phyloP scores from a whole-genome alignment of 805 yeast genomes.

The Wickerhamiella azyma region DNA sequence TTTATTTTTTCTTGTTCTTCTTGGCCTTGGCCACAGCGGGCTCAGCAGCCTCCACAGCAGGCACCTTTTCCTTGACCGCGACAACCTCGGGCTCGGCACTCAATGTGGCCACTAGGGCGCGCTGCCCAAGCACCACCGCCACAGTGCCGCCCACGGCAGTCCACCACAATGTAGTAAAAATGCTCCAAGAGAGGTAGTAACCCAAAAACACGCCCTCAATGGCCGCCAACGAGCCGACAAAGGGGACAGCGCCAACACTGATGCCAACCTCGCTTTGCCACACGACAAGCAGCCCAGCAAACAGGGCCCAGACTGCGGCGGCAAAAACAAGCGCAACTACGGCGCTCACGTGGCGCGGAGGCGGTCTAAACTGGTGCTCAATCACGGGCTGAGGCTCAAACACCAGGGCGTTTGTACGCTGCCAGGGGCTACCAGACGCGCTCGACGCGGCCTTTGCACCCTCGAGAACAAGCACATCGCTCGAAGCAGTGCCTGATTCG shows the following conservation, averaged over 20 bases:
- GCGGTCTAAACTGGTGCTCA: slow-evolving; percentile 42
- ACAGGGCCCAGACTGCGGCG: slow-evolving; percentile 30
- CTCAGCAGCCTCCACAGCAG: not conserved
- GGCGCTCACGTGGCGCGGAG: slow-evolving; percentile 40
- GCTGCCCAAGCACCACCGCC: slow-evolving; percentile 48
- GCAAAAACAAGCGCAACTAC: slow-evolving; percentile 40
- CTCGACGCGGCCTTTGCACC: not conserved
- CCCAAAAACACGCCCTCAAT: slow-evolving; percentile 41
- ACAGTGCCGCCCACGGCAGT: slow-evolving; percentile 38
- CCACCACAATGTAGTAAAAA: slow-evolving; percentile 44
- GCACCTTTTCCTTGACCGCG: not conserved
- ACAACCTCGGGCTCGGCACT: not conserved
- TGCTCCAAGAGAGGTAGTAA: slow-evolving; percentile 46
- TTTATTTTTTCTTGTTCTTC: not conserved
- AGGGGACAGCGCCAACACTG: slow-evolving; percentile 27
- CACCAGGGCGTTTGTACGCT: not conserved
- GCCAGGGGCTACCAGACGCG: slow-evolving; percentile 9
- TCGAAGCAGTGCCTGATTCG: slow-evolving; percentile 10
- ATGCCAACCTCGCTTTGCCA: slow-evolving; percentile 28
- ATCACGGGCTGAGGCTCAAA: slow-evolving; percentile 46
- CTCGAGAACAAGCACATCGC: not conserved
- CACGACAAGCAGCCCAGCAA: slow-evolving; percentile 30
- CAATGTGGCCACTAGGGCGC: slow-evolving; percentile 26
- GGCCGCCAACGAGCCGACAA: slow-evolving; percentile 35
- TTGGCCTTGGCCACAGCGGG: not conserved